Conservation (phyloP, 345 rosid genomes). For the Isatis tinctoria region DNA sequence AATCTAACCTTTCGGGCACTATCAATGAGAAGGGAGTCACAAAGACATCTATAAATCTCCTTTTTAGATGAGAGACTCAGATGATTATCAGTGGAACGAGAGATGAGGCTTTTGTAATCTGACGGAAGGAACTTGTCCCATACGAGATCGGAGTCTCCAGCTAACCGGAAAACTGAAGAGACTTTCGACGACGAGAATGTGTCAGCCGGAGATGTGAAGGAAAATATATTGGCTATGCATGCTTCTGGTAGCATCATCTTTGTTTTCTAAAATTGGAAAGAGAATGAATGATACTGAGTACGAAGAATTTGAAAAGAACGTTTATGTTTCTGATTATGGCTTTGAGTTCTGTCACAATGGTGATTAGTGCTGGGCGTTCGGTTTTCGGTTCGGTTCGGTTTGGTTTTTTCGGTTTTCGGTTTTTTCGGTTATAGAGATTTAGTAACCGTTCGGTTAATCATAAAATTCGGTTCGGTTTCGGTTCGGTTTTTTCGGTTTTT, state of each 20-base stretch:
- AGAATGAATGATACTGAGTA: too few relatives aligned
- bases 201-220: conserved; percentile 59
- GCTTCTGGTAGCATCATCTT: conserved; percentile 47
- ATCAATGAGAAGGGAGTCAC: conserved; percentile 43
- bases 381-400: too few relatives aligned
- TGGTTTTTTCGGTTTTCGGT: too few relatives aligned
- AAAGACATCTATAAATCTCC: conserved; percentile 45
- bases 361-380: too few relatives aligned
- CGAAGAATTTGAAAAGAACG: too few relatives aligned
- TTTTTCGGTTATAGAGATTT: too few relatives aligned
- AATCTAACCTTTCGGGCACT: conserved; percentile 39
- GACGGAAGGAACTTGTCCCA: conserved; percentile 61
- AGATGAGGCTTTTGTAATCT: conserved; percentile 25
- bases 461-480: too few relatives aligned
- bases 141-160: conserved; percentile 50
- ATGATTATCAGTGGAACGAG: conserved; percentile 17
- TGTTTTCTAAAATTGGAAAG: not conserved
- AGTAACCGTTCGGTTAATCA: too few relatives aligned
- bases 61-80: conserved; percentile 45
- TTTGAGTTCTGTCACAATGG: too few relatives aligned
- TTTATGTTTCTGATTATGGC: too few relatives aligned
- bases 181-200: conserved; percentile 41
- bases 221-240: conserved; percentile 47
- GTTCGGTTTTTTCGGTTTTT: too few relatives aligned
- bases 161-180: conserved; percentile 47